Percentiles rank a stretch among this genome's conserved stretches.
Conservation (phyloP, 2,329 filamentous ascomycete genomes). For the Sphaceloma murrayae region DNA sequence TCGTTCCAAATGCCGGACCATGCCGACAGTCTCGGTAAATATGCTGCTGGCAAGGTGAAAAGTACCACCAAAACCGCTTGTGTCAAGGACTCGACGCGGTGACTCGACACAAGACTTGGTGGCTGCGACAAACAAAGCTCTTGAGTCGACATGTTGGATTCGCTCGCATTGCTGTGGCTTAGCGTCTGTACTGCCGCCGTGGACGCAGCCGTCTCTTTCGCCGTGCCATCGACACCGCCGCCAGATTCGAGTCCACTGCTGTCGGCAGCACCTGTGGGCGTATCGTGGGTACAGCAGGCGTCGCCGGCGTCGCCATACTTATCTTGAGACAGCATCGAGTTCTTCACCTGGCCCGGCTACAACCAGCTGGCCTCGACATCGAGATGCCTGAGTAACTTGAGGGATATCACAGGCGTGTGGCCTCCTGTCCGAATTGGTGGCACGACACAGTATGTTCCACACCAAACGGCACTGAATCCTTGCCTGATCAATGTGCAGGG, state of each 20-base stretch:
- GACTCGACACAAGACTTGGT: too few relatives aligned
- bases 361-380: slow-evolving; percentile 4
- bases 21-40: too few relatives aligned
- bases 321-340: slow-evolving; percentile 6
- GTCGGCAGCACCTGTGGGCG: slow-evolving; percentile 4
- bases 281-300: not conserved
- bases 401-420: slow-evolving; percentile 10
- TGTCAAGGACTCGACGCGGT: too few relatives aligned
- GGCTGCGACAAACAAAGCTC: too few relatives aligned
- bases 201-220: not conserved
- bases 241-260: slow-evolving; percentile 2
- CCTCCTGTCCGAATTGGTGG: slow-evolving; percentile 12
- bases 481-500: not conserved
- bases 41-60: too few relatives aligned
- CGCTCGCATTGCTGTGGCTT: too few relatives aligned
- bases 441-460: slow-evolving; percentile 3
- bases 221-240: slow-evolving; percentile 7
- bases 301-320: not conserved
- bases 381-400: slow-evolving; percentile 10
- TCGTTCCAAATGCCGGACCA: too few relatives aligned
- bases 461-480: not conserved
- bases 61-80: too few relatives aligned
- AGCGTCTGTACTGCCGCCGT: too few relatives aligned
- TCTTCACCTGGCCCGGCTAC: slow-evolving; percentile 14
- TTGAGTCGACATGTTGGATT: too few relatives aligned